A percentile compares a stretch with the other conserved stretches of the same genome.
Conservation (phyloP, 352 stramenopile species). For the Phytophthora podocarpi region DNA sequence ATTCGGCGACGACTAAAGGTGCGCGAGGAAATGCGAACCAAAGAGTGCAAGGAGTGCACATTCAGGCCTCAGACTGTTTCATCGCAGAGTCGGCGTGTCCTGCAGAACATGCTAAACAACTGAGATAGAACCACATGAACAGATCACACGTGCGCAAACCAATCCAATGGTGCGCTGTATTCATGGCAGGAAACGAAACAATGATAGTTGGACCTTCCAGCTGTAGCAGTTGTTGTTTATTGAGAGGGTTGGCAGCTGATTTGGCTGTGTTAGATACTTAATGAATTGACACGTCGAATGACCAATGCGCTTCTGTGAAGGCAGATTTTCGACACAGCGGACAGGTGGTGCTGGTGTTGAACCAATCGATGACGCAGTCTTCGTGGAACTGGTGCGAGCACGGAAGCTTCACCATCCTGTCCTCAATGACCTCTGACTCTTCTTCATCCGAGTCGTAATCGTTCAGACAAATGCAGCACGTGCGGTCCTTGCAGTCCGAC, state of each 20-base stretch:
- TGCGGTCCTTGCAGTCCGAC: slow-evolving; percentile 28
- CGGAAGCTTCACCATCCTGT: slow-evolving; percentile 62
- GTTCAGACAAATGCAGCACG: slow-evolving; percentile 64
- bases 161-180: no score
- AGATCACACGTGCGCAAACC: no score
- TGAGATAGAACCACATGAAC: slow-evolving; percentile 13
- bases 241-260: slow-evolving; percentile 2
- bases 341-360: slow-evolving; percentile 71
- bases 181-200: no score
- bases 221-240: no score
- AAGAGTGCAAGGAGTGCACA: slow-evolving; percentile 64
- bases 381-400: slow-evolving; percentile 79
- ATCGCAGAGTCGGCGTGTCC: slow-evolving; percentile 50
- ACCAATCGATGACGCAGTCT: slow-evolving; percentile 81
- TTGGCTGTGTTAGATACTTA: slow-evolving; percentile 24
- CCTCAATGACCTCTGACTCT: slow-evolving; percentile 8
- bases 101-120: slow-evolving; percentile 56
- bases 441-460: slow-evolving; percentile 40
- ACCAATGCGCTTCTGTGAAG: slow-evolving; percentile 40
- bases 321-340: slow-evolving; percentile 60
- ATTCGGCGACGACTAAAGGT: slow-evolving; percentile 50
- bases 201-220: no score
- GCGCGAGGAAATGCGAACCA: slow-evolving; percentile 53
- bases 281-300: slow-evolving; percentile 46
- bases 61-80: slow-evolving; percentile 66